phyloP scores from a whole-genome alignment of 129 eudicot genomes.

The Pseudognaphalium luteoalbum region DNA sequence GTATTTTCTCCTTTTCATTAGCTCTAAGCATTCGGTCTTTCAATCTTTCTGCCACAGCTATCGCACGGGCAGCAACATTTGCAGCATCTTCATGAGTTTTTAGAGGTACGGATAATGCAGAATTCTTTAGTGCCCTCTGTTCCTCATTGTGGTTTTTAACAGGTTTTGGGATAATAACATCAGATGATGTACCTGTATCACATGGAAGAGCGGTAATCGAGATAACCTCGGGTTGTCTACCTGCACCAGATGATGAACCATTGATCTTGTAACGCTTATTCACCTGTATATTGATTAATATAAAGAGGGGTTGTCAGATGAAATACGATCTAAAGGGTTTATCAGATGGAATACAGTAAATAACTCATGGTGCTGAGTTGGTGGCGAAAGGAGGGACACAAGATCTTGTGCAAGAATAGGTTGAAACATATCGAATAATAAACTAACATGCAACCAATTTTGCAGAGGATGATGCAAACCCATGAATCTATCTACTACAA shows the following conservation, averaged over 20 bases:
- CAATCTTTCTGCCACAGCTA: background rate
- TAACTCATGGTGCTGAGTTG: background rate
- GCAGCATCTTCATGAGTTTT: slow-evolving; percentile 42
- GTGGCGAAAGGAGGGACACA: background rate
- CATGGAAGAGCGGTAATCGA: too few relatives aligned
- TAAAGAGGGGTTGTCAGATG: background rate
- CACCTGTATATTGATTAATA: slow-evolving; percentile 38
- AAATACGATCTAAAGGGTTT: background rate
- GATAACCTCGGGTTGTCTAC: slow-evolving; percentile 19
- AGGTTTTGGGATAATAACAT: slow-evolving; percentile 15
- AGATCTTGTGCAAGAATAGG: background rate
- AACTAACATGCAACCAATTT: background rate
- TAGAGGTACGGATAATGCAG: background rate
- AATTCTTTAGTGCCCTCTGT: background rate
- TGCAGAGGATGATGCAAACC: too few relatives aligned
- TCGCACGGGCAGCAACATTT: slow-evolving; percentile 41
- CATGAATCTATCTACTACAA: too few relatives aligned
- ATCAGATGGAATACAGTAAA: background rate
- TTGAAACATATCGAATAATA: background rate
- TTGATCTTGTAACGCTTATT: slow-evolving; percentile 41
- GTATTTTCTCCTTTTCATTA: background rate
- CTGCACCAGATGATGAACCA: slow-evolving; percentile 23
- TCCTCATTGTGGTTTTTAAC: background rate
- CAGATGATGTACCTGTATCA: background rate
- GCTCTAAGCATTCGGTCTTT: background rate